Evolutionary conservation across 176 grass and related monocot genomes (phyloP).

Genomic region (Triticum turgidum): DNA sequence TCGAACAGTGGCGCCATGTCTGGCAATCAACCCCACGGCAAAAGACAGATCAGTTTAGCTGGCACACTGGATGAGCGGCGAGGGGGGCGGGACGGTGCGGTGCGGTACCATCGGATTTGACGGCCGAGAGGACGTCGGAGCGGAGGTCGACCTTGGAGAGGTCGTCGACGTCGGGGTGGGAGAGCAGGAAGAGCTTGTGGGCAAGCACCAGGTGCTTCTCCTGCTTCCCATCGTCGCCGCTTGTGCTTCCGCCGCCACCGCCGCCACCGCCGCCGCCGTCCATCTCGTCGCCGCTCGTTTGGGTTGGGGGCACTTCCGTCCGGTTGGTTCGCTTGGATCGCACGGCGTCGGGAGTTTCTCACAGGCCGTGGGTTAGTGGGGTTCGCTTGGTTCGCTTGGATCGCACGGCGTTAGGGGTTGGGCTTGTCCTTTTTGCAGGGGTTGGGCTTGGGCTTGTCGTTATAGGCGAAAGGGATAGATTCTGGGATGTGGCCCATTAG

Average conservation of each 20-base stretch:
- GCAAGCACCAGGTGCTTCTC: constrained; percentile 75
- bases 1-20: constrained; percentile 78
- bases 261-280: constrained; percentile 54
- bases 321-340: background rate
- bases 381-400: background rate
- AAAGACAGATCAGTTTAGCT: background rate
- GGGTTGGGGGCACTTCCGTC: background rate
- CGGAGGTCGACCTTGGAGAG: constrained; percentile 91
- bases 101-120: constrained; percentile 71
- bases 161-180: constrained; percentile 76
- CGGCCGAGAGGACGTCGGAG: constrained; percentile 63
- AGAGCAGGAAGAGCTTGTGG: constrained; percentile 89
- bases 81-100: background rate
- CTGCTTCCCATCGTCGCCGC: constrained; percentile 61
- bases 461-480: too few relatives aligned
- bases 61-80: background rate
- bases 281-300: constrained; percentile 27
- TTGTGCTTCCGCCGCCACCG: constrained; percentile 18
- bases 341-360: background rate
- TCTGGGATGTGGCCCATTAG: too few relatives aligned
- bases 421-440: too few relatives aligned
- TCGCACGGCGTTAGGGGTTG: background rate
- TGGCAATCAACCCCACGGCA: background rate
- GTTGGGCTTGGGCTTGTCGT: too few relatives aligned
- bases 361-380: too few relatives aligned